Percentiles rank a stretch among this genome's conserved stretches.
phyloP scores from a whole-genome alignment of 2,329 filamentous ascomycete species.

The Aspergillus uvarum region DNA sequence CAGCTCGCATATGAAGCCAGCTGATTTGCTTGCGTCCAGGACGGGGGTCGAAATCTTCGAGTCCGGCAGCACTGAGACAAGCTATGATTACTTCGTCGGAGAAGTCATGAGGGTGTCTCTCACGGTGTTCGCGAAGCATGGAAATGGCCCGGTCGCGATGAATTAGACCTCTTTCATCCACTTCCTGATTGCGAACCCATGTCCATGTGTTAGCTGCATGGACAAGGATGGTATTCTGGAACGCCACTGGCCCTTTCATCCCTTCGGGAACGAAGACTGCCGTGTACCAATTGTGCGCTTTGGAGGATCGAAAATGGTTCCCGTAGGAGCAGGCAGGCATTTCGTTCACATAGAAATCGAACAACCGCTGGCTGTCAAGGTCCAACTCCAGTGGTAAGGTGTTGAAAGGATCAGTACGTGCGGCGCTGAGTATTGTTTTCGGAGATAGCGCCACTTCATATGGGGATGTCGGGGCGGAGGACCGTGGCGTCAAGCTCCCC shows the following conservation, averaged over 20 bases:
- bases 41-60: slow-evolving; percentile 43
- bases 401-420: slow-evolving; percentile 41
- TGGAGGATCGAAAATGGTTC: slow-evolving; percentile 32
- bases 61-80: slow-evolving; percentile 40
- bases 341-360: slow-evolving; percentile 43
- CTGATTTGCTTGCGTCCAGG: slow-evolving; percentile 38
- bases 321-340: slow-evolving; percentile 44
- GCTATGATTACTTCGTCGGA: slow-evolving; percentile 42
- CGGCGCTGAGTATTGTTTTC: slow-evolving; percentile 35
- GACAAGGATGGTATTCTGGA: slow-evolving; percentile 41
- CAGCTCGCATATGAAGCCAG: slow-evolving; percentile 43
- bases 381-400: slow-evolving; percentile 34
- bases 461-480: slow-evolving; percentile 19
- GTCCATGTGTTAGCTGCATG: slow-evolving; percentile 41
- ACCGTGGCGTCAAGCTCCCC: slow-evolving; percentile 13
- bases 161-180: slow-evolving; percentile 31
- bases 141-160: slow-evolving; percentile 35
- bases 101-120: slow-evolving; percentile 32
- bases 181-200: slow-evolving; percentile 37
- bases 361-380: slow-evolving; percentile 33
- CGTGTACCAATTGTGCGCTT: slow-evolving; percentile 42
- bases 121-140: slow-evolving; percentile 36
- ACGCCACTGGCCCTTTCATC: slow-evolving; percentile 41
- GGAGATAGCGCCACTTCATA: slow-evolving; percentile 26
- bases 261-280: slow-evolving; percentile 41